Evolutionary conservation across 202 grass and related monocot species (phyloP).

Genomic region (Brachypodium distachyon): DNA sequence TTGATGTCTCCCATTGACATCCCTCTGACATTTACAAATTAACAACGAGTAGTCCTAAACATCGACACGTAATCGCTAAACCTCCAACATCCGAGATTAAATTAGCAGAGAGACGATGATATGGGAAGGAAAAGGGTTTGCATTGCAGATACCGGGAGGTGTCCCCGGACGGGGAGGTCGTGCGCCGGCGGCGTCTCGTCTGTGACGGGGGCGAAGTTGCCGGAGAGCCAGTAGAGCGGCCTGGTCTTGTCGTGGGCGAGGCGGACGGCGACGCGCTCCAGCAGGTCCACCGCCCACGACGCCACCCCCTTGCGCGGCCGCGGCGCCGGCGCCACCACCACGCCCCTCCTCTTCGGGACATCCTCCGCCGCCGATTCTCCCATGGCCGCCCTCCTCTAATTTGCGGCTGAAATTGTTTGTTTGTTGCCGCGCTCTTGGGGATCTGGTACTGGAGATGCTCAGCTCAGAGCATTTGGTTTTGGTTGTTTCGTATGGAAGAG

Average conservation of each 20-base stretch:
- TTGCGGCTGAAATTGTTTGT: too few species aligned
- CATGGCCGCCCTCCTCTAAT: slow-evolving; percentile 29
- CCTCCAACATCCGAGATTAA: too few species aligned
- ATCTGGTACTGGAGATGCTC: too few species aligned
- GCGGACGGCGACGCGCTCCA: slow-evolving; percentile 51
- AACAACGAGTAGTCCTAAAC: too few species aligned
- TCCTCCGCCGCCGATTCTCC: slow-evolving; percentile 3
- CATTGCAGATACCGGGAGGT: slow-evolving; percentile 59
- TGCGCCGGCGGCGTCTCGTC: slow-evolving; percentile 70
- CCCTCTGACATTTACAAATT: too few species aligned
- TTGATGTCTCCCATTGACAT: too few species aligned
- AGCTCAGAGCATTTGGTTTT: too few species aligned
- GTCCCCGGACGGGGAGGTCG: slow-evolving; percentile 55
- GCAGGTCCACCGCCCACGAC: slow-evolving; percentile 59
- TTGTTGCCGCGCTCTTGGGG: too few species aligned
- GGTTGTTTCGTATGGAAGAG: too few species aligned
- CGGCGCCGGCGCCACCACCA: slow-evolving; percentile 40
- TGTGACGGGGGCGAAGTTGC: slow-evolving; percentile 65
- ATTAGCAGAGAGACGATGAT: too few species aligned
- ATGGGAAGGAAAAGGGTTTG: not conserved
- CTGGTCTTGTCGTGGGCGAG: slow-evolving; percentile 48
- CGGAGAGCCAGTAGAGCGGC: slow-evolving; percentile 76
- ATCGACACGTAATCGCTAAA: too few species aligned
- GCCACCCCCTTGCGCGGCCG: slow-evolving; percentile 46
- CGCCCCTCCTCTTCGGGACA: not conserved